A percentile compares a stretch with the other conserved stretches of the same genome.
Evolutionary conservation across 177 flowering plant species (phyloP).

Genomic region (Vitis hybrid): DNA sequence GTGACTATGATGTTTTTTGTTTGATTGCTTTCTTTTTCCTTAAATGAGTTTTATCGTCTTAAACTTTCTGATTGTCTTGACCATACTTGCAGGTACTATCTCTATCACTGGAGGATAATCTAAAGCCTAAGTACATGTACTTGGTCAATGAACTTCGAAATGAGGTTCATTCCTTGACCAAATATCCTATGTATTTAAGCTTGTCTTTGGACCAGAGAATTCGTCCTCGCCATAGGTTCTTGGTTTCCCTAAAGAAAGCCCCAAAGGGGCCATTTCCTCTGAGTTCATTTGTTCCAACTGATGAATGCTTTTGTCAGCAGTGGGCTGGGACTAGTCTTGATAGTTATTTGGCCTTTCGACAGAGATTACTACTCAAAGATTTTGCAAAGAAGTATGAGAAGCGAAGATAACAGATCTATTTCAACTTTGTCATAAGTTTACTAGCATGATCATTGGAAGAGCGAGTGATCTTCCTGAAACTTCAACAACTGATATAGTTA

Average conservation of each 20-base stretch:
- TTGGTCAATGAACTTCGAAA: slow-evolving; percentile 82
- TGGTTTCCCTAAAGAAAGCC: slow-evolving; percentile 85
- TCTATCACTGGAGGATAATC: slow-evolving; percentile 82
- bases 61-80: not conserved
- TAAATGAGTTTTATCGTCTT: not conserved
- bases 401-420: slow-evolving; percentile 19
- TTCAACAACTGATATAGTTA: slow-evolving; percentile 1
- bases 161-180: slow-evolving; percentile 79
- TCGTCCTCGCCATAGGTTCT: slow-evolving; percentile 91
- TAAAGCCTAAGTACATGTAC: slow-evolving; percentile 86
- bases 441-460: slow-evolving; percentile 11
- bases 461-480: not conserved
- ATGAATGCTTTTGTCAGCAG: slow-evolving; percentile 86
- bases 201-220: slow-evolving; percentile 93
- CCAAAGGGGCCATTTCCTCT: slow-evolving; percentile 96
- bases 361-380: slow-evolving; percentile 64
- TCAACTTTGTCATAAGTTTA: slow-evolving; percentile 1
- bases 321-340: slow-evolving; percentile 94
- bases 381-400: slow-evolving; percentile 76
- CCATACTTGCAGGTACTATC: slow-evolving; percentile 69
- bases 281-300: slow-evolving; percentile 82
- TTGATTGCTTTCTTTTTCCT: not conserved
- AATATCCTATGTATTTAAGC: slow-evolving; percentile 91
- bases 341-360: slow-evolving; percentile 77
- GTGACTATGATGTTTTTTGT: no score